Evolutionary conservation across 306 rosid genomes (phyloP), one percentile per base, ranked within the genome.

Genomic region (Dryas octopetala): DNA sequence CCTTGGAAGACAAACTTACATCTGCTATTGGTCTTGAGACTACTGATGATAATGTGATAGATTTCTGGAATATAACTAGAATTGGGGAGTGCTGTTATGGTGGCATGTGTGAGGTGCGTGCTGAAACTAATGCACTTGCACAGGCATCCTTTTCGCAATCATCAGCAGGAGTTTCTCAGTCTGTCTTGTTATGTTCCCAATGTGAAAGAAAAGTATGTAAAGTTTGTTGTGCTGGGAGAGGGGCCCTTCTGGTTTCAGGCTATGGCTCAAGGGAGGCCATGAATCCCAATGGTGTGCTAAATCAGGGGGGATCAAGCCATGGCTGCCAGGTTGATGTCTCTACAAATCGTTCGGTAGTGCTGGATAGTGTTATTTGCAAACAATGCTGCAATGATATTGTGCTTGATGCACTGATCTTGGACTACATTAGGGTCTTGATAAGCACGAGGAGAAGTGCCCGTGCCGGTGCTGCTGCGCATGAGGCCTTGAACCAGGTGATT

Each of bases 221-320:
- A 85, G 85, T 85, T 83, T 96, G 99, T 78, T 92, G 93, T 85
- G 98, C 98, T 50, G 99, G 99, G 66, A 89, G 90, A 79, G 99
- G 99, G 74, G 96, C 99, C 66, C 82, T 89, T 83, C 89, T 96
- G 68, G 90, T 96, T 73, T 59, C 77, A 38, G 87, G 88, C 78
- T 75, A 75, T 74, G 88, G 84, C 80, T 64, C 97, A 26, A 85
- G 85, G 82, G 97, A 94, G 62, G 76, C 65, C 55, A 63, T 83
- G 62, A 86, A 76, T 83, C 84, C 84, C 84, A 87, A 85, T 84
- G 85, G 85, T 81, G 70, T 83, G 64, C 78, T 88, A 73, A 86
- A 85, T 86, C 91, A 86, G 76, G 83, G 88, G 76, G 90, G 92
- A 60, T 84, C 88, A 69, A 79, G 77, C 74, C 82, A 66, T 73